Conservation (phyloP, 2,329 filamentous ascomycete genomes). For the Phyllosticta paracitricarpa region DNA sequence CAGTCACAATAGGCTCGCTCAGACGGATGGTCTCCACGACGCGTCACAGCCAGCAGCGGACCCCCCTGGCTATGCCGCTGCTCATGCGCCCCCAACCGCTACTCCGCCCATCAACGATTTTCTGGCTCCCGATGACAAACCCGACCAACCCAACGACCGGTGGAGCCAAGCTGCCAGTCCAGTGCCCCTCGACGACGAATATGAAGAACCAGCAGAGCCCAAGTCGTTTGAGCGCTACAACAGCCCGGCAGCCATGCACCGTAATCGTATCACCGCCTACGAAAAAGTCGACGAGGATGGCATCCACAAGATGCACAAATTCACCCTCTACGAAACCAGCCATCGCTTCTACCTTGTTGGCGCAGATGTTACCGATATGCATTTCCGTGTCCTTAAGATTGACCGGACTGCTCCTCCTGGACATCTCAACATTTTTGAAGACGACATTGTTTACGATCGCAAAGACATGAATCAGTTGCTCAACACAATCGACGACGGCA, state of each 20-base stretch:
- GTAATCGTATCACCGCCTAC: slow-evolving; percentile 29
- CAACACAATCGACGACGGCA: slow-evolving; percentile 90
- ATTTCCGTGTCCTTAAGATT: slow-evolving; percentile 88
- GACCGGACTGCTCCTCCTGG: slow-evolving; percentile 74
- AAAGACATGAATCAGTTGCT: slow-evolving; percentile 89
- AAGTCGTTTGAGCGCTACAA: slow-evolving; percentile 29
- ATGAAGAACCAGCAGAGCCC: slow-evolving; percentile 30
- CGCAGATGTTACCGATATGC: slow-evolving; percentile 77
- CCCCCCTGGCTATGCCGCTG: slow-evolving; percentile 3
- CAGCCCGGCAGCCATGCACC: slow-evolving; percentile 29
- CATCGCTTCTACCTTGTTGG: slow-evolving; percentile 91
- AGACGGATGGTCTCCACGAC: slow-evolving; percentile 1
- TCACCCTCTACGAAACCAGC: slow-evolving; percentile 93
- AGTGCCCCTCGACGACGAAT: slow-evolving; percentile 29
- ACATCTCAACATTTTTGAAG: slow-evolving; percentile 77
- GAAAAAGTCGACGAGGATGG: slow-evolving; percentile 34
- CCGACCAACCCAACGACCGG: not conserved
- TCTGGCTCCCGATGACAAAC: not conserved
- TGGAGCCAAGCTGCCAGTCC: not conserved
- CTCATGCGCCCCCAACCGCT: not conserved
- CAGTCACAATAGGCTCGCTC: not conserved
- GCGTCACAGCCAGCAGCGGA: slow-evolving; percentile 3
- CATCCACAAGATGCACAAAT: slow-evolving; percentile 70
- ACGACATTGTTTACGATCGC: slow-evolving; percentile 88
- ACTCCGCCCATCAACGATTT: slow-evolving; percentile 8